Conservation (phyloP, 306 rosid species). For the Sphenostylis stenocarpa region DNA sequence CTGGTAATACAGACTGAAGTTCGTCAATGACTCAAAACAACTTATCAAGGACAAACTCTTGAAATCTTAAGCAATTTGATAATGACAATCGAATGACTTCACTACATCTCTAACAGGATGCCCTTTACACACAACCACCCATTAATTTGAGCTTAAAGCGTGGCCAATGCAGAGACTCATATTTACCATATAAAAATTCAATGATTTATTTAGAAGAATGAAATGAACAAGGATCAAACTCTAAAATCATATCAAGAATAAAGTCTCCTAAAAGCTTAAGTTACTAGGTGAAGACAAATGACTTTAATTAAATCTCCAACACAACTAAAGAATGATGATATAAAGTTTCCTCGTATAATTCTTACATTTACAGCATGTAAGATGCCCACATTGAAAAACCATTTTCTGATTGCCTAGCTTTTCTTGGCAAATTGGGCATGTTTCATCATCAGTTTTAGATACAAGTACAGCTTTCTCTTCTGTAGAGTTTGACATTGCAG, state of each 20-base stretch:
- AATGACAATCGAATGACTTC: background rate
- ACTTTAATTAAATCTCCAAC: background rate
- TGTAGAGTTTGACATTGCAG: slow-evolving; percentile 33
- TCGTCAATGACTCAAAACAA: background rate
- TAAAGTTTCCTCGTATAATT: slow-evolving; percentile 24
- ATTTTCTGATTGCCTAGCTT: slow-evolving; percentile 72
- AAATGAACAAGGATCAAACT: background rate
- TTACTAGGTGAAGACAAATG: background rate
- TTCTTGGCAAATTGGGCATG: slow-evolving; percentile 95
- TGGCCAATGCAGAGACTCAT: background rate
- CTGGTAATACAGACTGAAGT: slow-evolving; percentile 20
- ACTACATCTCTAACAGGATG: slow-evolving; percentile 8
- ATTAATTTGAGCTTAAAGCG: background rate
- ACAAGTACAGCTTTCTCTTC: slow-evolving; percentile 46
- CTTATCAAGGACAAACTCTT: background rate
- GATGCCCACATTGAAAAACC: slow-evolving; percentile 97
- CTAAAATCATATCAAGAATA: background rate
- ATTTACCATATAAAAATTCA: background rate
- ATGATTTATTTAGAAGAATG: background rate
- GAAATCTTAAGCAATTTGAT: background rate
- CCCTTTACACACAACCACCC: background rate
- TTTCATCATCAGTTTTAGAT: slow-evolving; percentile 60
- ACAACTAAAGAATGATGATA: slow-evolving; percentile 3
- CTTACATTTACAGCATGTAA: slow-evolving; percentile 95
- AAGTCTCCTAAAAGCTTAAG: slow-evolving; percentile 4